Evolutionary conservation across 345 rosid genomes (phyloP), one percentile per base, ranked within the genome.

Genomic region (Eucalyptus albens): DNA sequence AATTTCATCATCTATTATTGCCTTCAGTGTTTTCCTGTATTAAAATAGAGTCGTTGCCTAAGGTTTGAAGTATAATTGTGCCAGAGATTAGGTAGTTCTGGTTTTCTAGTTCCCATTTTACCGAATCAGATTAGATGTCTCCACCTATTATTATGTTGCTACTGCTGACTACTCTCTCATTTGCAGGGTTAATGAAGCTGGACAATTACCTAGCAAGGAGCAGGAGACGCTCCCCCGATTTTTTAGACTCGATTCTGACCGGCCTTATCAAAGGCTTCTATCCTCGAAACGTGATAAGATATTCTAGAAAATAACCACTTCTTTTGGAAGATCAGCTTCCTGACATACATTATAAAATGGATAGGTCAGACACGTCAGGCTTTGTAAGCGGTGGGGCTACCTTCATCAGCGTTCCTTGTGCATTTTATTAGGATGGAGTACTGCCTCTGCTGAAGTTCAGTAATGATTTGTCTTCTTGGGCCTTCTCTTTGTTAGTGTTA

Each of bases 361-460:
- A 96, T 93, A 92, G 99, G 86, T 93, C 94, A 69, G 99, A 97
- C 89, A 97, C 96, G 44, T 96, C 97, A 31, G 99, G 99, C 86
- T 97, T 96, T 93, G 97, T 97, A 86, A 97, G 99, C 88, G 96
- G 97, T 90, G 99, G 99, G 90, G 91, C 93, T 88, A 88, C 89
- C 59, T 87, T 91, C 22, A 88, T 91, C 53, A 89, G 88, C 85
- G n/a, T 45, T 88, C 87, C 72, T 60, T 65, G 89, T 89, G 89
- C 89, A 88, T 91, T 83, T 93, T 65, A 88, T 40, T 77, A 77
- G 83, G 83, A 77, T 40, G 47, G 85, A 77, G 27, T 77, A 37
- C 45, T 77, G 83, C 82, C 65, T 62, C 72, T 91, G 87, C 89
- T 91, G 50, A 88, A 88, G 89, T 92, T 53, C 88, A 77, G 72